Percentiles rank a stretch among this genome's conserved stretches.
These are phyloP conservation scores for Fistulinella cinereoalba DNA, from an alignment of 1,284 basidiomycete genomes.

Conservation along the genomic window DNA sequence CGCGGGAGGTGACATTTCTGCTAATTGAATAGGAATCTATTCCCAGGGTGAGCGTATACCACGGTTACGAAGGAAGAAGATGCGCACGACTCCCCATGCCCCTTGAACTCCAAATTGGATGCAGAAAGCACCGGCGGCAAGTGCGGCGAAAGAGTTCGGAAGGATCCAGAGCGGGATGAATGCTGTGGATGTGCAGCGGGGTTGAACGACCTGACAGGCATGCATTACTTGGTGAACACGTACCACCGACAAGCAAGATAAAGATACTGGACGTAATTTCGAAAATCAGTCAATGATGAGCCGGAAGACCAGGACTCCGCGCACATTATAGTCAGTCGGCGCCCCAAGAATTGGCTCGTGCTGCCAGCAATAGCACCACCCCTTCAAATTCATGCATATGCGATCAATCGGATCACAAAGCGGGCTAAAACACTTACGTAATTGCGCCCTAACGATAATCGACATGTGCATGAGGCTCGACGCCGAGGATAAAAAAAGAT, in stretches of 20 bases:
- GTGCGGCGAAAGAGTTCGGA: conserved; percentile 59
- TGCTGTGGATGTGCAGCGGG: conserved; percentile 28
- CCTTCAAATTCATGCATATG: conserved; percentile 32
- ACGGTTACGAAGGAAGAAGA: neutral
- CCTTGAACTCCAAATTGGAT: conserved; percentile 88
- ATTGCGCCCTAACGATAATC: conserved; percentile 67
- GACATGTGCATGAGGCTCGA: conserved; percentile 49
- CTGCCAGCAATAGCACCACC: conserved; percentile 82
- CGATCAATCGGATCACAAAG: neutral
- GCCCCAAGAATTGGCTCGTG: conserved; percentile 81
- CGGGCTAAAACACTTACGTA: conserved; percentile 36
- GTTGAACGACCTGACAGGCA: conserved; percentile 58
- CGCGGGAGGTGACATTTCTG: conserved; percentile 88
- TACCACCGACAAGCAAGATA: conserved; percentile 50
- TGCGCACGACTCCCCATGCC: conserved; percentile 66
- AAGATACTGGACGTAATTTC: conserved; percentile 6
- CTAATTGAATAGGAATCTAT: conserved; percentile 81
- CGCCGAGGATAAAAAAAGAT: conserved; percentile 60
- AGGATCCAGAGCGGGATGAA: conserved; percentile 88
- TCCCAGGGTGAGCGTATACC: neutral
- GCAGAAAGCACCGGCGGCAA: conserved; percentile 81
- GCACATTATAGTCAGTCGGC: conserved; percentile 82
- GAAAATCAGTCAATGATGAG: neutral
- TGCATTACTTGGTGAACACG: conserved; percentile 28
- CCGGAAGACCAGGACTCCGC: conserved; percentile 16